Evolutionary conservation across 2,329 filamentous ascomycete species (phyloP), one percentile per base, ranked within the genome.

Genomic region (Arthrobotrys conoides): DNA sequence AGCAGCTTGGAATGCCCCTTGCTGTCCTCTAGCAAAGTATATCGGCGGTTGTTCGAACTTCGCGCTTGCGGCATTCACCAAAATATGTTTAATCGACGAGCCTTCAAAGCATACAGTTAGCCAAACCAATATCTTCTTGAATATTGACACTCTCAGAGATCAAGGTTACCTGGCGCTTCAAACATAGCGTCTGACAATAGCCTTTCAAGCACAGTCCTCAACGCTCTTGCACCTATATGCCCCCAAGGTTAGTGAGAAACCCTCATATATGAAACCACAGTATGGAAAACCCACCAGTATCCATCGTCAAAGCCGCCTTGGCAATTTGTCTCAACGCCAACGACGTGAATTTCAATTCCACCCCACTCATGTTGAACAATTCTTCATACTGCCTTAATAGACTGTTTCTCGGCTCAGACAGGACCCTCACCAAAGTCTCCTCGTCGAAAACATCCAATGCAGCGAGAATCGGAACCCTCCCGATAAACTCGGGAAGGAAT

Each of bases 391-490:
- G 96, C 57, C 91, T 90, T 2, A 97, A 88, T 0, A 99, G 88
- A 67, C 91, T 93, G 85, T 97, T 97, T 73, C 92, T 90, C 0
- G 96, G 96, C 83, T 98, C 95, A 0, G 93, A 97, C 46, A 99
- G 88, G 79, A 99, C 96, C 66, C 94, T 91, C 66, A 95, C 90
- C 12, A 99, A 89, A 76, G 90, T 86, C 18, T 88, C 85, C 80
- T 90, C 87, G 68, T 89, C 88, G 0, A 99, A 87, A 0, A 93
- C 91, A 14, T 93, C 91, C 0, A 99, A 88, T 0, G 96, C 93
- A 78, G 93, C 94, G 61, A 94, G 92, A 75, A 97, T 93, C 66
- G 97, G 95, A 59, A 99, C 90, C 18, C 96, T 92, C n/a, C 96
- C 96, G 67, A 98, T 80, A 22, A 82, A 82, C 65, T 82, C 82